Evolutionary conservation across 345 rosid species (phyloP), one percentile per base, ranked within the genome.

Genomic region (Linum usitatissimum): DNA sequence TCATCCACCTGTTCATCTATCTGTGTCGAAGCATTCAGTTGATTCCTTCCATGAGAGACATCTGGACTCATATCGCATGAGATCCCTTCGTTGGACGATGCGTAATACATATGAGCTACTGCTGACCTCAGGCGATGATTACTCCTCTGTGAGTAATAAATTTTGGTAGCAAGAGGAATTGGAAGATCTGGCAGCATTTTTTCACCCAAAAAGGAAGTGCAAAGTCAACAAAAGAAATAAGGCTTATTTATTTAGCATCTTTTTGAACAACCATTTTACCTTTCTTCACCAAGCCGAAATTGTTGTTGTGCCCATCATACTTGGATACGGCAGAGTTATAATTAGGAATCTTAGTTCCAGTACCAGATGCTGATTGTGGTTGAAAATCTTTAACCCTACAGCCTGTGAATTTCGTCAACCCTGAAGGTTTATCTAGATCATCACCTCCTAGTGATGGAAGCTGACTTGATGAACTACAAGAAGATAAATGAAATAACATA

Each of bases 131-230:
- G 73, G 60, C 62, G 77, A 57, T 63, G 5, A 7, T 5, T 72
- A 71, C 62, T 80, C 60, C 81, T 78, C 57, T 80, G 84, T 60
- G 87, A 78, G 77, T 76, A 80, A 68, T 83, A 83, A 20, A 78
- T 64, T 68, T 83, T 83, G 71, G 81, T 71, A 53, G 84, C 74
- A 66, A 83, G 79, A 38, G 87, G 87, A 45, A 10, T 69, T 9
- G 84, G 83, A 58, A 64, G 31, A 73, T 64, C 84, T 83, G 79
- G 20, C 73, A 59, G 57, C n/a, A 18, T 18, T 8, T 42, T 42
- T 67, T 57, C 6, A 51, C 38, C 45, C 9, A 40, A 57, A 9
- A 0, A 64, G 58, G 64, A 71, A 59, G 30, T 42, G 68, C 53
- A 48, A 13, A 64, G 40, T 39, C 21, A 64, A 49, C 49, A 31